These are phyloP conservation scores for Pythium coloratum DNA, from an alignment of 352 stramenopile species.

Conservation along the genomic window DNA sequence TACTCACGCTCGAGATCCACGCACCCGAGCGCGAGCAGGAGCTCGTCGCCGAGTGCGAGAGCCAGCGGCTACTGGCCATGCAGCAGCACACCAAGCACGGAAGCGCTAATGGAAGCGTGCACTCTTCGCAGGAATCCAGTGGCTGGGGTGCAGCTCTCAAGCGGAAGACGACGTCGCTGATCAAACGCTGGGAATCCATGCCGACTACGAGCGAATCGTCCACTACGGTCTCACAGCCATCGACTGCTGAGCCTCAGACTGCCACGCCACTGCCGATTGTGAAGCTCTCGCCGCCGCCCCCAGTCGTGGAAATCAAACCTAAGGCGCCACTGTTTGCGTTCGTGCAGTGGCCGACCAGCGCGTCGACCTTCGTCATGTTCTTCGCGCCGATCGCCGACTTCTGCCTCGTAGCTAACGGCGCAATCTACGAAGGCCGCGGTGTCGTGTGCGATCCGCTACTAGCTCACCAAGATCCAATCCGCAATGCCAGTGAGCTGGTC, in stretches of 20 bases:
- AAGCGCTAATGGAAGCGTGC: neutral
- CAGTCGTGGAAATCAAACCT: neutral
- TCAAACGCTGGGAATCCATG: conserved; percentile 36
- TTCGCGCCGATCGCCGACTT: conserved; percentile 74
- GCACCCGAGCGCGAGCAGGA: conserved; percentile 9
- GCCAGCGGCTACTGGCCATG: conserved; percentile 12
- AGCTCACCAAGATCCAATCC: conserved; percentile 37
- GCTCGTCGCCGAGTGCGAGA: conserved; percentile 23
- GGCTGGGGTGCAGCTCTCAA: conserved; percentile 34
- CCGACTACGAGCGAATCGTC: neutral
- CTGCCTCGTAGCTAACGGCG: conserved; percentile 36
- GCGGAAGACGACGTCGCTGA: conserved; percentile 52
- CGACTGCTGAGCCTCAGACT: neutral
- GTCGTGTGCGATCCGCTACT: conserved; percentile 53
- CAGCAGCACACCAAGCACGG: conserved; percentile 28
- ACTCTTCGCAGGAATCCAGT: conserved; percentile 12
- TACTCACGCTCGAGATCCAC: conserved; percentile 51
- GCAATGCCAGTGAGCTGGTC: conserved; percentile 37
- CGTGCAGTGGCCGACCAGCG: conserved; percentile 58
- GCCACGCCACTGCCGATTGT: neutral
- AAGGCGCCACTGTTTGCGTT: conserved; percentile 58
- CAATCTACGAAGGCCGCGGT: conserved; percentile 44
- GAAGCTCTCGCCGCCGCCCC: neutral
- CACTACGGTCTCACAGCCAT: neutral
- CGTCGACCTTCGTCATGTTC: conserved; percentile 40